A percentile compares a stretch with the other conserved stretches of the same genome.
These are phyloP conservation scores for Pythium phragmiticola DNA, from an alignment of 352 stramenopile genomes.

Conservation along the genomic window DNA sequence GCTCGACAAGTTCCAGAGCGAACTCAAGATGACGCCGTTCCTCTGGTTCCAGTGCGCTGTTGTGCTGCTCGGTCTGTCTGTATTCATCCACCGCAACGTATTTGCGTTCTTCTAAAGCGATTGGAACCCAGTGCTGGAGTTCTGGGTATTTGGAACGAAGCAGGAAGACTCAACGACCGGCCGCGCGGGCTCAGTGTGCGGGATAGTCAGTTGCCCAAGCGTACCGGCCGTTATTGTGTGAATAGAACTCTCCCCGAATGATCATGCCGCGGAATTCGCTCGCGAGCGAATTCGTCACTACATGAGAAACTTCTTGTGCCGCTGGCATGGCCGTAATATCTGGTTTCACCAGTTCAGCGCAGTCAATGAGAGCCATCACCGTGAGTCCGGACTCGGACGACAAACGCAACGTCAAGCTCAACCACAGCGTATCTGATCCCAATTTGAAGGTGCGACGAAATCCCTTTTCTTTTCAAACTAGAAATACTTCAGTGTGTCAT, in stretches of 20 bases:
- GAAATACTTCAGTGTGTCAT: no score
- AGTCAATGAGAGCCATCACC: no score
- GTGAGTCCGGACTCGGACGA: no score
- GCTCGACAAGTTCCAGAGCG: slow-evolving; percentile 15
- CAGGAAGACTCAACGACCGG: background rate
- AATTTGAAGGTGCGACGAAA: no score
- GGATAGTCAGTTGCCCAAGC: background rate
- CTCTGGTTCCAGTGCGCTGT: slow-evolving; percentile 69
- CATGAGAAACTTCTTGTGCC: no score
- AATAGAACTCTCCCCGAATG: slow-evolving; percentile 1
- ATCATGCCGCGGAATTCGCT: background rate
- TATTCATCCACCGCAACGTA: slow-evolving; percentile 75
- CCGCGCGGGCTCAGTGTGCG: background rate
- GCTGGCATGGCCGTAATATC: no score
- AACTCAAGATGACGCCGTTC: slow-evolving; percentile 54
- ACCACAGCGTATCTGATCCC: no score
- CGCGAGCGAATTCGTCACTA: no score
- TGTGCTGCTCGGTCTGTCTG: slow-evolving; percentile 48
- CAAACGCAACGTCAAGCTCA: no score
- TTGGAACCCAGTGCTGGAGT: background rate
- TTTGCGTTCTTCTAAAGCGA: slow-evolving; percentile 43
- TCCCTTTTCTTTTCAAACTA: no score
- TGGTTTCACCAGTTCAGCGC: no score
- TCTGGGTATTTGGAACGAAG: background rate
- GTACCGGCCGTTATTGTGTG: background rate